Base-by-base conservation (phyloP, 2,329 filamentous ascomycete genomes). In the Arthrobotrys entomopaga region DNA sequence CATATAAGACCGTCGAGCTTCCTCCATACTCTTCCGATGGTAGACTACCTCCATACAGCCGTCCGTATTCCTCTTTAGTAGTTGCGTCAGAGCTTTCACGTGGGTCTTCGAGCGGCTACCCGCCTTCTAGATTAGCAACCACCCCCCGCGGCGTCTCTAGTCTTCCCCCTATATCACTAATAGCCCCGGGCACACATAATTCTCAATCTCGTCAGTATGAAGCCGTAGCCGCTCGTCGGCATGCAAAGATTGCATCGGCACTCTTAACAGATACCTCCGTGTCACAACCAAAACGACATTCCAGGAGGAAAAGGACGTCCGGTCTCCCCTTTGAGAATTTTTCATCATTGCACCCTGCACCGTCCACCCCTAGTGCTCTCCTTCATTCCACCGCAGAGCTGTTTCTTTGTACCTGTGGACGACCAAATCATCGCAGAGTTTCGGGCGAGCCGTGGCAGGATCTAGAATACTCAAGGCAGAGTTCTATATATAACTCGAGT, bases 351-450 rank as follows among this genome's bases (percentile, higher is more conserved):
- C 70, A 66, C 16, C 70, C 70, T 8, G 70, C 65, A 19, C 70
- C 54, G 34, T 52, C 58, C 16, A 48, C 56, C 13, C 49, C 57
- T 8, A 46, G 57, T 15, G 64, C 64, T 24, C 54, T 50, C 15
- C 22, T 65, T 26, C 63, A 66, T 53, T 74, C 70, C 20, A 74
- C 70, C 13, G 61, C 70, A 2, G 70, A 74, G 34, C 49, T 74
- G 19, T 74, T 74, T n/a, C 63, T 74, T 15, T 74, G 70, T 20
- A 74, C 70, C 10, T 74, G 70, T 40, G 70, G 70, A 1, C 61
- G 70, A 13, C 70, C 63, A 49, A 74, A 74, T 11, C 42, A 66
- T n/a, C 22, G 56, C 15, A 61, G 52, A 22, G n/a, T 11, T 26
- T 15, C 22, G 7, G 43, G 40, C 11, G 46, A 59, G 2, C 8